phyloP scores from a whole-genome alignment of 768 basidiomycete species.

The Leucogyrophana mollusca region DNA sequence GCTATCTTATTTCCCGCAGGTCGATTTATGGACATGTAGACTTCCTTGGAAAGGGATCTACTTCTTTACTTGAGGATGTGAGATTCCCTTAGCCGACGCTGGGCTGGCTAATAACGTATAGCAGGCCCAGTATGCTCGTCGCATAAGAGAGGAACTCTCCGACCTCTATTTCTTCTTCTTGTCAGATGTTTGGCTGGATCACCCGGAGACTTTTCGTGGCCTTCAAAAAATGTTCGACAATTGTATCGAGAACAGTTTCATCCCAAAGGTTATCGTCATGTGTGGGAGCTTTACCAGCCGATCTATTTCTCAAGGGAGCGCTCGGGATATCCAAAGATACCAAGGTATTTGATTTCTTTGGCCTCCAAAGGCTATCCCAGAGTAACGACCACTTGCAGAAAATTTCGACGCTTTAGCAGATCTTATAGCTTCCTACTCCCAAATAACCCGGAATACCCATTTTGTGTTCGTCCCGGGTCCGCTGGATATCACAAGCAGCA shows the following conservation, averaged over 20 bases:
- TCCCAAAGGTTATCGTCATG: conserved; percentile 86
- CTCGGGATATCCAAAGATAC: conserved; percentile 77
- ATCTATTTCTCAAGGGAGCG: conserved; percentile 77
- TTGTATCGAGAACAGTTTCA: conserved; percentile 81
- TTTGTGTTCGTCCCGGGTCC: conserved; percentile 97
- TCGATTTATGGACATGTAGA: conserved; percentile 96
- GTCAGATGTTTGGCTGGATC: conserved; percentile 96
- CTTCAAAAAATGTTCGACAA: conserved; percentile 87
- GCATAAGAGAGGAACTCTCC: conserved; percentile 65
- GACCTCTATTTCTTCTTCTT: conserved; percentile 89
- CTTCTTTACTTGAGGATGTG: conserved; percentile 90
- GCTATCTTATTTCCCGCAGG: conserved; percentile 38
- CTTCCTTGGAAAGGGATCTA: conserved; percentile 92
- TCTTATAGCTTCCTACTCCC: conserved; percentile 77
- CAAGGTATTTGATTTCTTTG: conserved; percentile 53
- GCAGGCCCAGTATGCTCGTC: conserved; percentile 60
- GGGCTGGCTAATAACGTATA: conserved; percentile 6
- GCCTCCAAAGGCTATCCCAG: not conserved
- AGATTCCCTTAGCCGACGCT: conserved; percentile 18
- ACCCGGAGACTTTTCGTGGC: conserved; percentile 76
- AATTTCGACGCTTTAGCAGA: conserved; percentile 87
- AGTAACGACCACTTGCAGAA: conserved; percentile 45
- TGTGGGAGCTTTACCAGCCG: conserved; percentile 94
- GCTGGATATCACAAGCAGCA: conserved; percentile 80
- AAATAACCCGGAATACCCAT: conserved; percentile 75